phyloP scores from a whole-genome alignment of 1,139 yeast species.

The Candida pseudoviswanathii region DNA sequence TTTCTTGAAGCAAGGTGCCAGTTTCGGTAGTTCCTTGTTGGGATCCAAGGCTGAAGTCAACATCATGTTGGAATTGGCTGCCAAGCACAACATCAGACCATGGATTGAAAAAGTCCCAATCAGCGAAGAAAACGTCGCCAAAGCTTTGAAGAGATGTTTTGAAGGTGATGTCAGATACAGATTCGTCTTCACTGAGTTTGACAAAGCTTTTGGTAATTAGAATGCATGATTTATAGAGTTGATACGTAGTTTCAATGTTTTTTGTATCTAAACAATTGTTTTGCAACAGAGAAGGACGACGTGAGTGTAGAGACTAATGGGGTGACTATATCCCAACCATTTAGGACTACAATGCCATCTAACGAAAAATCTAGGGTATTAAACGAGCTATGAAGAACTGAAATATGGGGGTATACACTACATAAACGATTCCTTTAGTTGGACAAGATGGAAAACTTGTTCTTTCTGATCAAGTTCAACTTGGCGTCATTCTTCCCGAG shows the following conservation, averaged over 20 bases:
- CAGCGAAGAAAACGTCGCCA: conserved; percentile 29
- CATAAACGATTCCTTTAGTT: conserved; percentile 6
- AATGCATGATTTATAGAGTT: neutral
- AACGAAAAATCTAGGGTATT: neutral
- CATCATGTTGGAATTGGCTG: conserved; percentile 43
- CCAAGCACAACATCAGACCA: conserved; percentile 40
- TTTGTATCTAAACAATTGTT: neutral
- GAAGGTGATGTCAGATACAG: conserved; percentile 64
- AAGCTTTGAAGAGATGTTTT: conserved; percentile 34
- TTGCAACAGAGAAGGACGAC: neutral
- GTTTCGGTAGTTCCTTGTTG: conserved; percentile 35
- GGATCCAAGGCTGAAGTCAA: conserved; percentile 41
- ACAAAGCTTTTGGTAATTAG: conserved; percentile 35
- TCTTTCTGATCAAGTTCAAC: conserved; percentile 35
- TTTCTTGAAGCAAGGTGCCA: conserved; percentile 31
- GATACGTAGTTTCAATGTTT: no score
- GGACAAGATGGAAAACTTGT: conserved; percentile 18
- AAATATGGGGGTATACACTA: neutral
- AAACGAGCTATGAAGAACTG: conserved; percentile 7
- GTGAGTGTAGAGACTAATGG: no score
- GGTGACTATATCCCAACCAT: no score
- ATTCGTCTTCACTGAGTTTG: conserved; percentile 59
- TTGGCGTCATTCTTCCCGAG: conserved; percentile 45
- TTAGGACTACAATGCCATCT: no score
- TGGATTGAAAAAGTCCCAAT: conserved; percentile 47